Evolutionary conservation across 2,329 filamentous ascomycete genomes (phyloP).

Genomic region (Sclerotiophoma versabilis): DNA sequence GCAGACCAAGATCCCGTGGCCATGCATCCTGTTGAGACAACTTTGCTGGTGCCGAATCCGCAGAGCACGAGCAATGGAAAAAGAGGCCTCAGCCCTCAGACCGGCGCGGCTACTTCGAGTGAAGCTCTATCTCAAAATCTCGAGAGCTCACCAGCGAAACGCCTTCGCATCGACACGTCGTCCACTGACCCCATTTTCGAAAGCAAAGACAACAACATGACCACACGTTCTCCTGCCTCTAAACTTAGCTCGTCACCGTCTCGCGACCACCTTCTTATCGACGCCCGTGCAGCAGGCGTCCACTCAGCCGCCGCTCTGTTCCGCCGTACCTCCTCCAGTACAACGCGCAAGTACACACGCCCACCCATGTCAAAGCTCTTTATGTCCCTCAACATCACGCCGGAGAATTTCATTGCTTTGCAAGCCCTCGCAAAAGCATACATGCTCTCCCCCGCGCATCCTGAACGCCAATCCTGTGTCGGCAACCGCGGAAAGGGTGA

Average conservation of each 20-base stretch:
- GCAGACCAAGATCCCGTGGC: constrained; percentile 34
- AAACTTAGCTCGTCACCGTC: constrained; percentile 16
- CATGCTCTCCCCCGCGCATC: constrained; percentile 63
- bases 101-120: constrained; percentile 3
- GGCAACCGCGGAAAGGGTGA: constrained; percentile 63
- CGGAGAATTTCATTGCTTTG: constrained; percentile 63
- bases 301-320: constrained; percentile 62
- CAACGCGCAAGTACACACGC: constrained; percentile 63
- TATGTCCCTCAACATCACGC: constrained; percentile 62
- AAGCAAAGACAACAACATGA: constrained; percentile 3
- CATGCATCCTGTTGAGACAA: constrained; percentile 20
- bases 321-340: constrained; percentile 49
- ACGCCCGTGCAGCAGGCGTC: constrained; percentile 59
- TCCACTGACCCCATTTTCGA: constrained; percentile 22
- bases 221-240: constrained; percentile 10
- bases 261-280: constrained; percentile 34
- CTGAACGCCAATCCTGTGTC: constrained; percentile 64
- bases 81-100: constrained; percentile 21
- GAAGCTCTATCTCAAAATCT: constrained; percentile 8
- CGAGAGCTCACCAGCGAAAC: constrained; percentile 24
- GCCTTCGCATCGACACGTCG: constrained; percentile 26
- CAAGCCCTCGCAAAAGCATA: constrained; percentile 64
- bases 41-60: neutral
- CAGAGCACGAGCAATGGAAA: constrained; percentile 44
- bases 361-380: constrained; percentile 66